These are phyloP conservation scores for Tetrapisispora iriomotensis DNA, from an alignment of 805 yeast genomes.

Conservation along the genomic window DNA sequence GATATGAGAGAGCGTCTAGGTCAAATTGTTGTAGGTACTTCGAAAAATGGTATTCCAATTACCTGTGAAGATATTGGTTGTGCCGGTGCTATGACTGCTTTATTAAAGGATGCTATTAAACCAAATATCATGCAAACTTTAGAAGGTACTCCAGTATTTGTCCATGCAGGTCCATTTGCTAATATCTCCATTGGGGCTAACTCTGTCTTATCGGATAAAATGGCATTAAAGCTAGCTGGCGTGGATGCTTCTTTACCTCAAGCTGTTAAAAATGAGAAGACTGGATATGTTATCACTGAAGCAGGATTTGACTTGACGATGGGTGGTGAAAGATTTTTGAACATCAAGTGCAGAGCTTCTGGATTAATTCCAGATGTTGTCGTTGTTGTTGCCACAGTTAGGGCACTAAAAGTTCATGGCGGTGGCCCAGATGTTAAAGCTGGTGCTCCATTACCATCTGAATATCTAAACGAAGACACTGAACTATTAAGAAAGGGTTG, in stretches of 20 bases:
- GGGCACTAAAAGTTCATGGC: slow-evolving; percentile 80
- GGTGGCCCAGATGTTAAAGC: slow-evolving; percentile 87
- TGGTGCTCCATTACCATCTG: slow-evolving; percentile 68
- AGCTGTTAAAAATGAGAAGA: slow-evolving; percentile 38
- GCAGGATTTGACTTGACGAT: slow-evolving; percentile 86
- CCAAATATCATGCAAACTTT: slow-evolving; percentile 83
- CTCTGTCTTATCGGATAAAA: slow-evolving; percentile 69
- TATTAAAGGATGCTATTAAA: slow-evolving; percentile 71
- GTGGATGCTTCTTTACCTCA: slow-evolving; percentile 38
- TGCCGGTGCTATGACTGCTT: slow-evolving; percentile 79
- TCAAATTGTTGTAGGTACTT: slow-evolving; percentile 62
- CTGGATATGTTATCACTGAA: slow-evolving; percentile 76
- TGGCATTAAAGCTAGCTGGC: slow-evolving; percentile 75
- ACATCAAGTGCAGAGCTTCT: slow-evolving; percentile 75
- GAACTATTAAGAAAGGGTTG: slow-evolving; percentile 62
- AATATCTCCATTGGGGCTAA: slow-evolving; percentile 82
- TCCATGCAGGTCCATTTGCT: slow-evolving; percentile 86
- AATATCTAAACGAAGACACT: slow-evolving; percentile 60
- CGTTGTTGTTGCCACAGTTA: slow-evolving; percentile 72
- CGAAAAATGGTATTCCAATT: slow-evolving; percentile 58
- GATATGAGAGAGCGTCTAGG: slow-evolving; percentile 73
- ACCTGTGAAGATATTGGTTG: slow-evolving; percentile 79
- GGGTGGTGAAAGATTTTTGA: slow-evolving; percentile 85
- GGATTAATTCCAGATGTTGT: slow-evolving; percentile 70
- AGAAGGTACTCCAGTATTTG: slow-evolving; percentile 81